Evolutionary conservation across 148 eudicot genomes (phyloP).

Genomic region (Fagopyrum homotropicum): DNA sequence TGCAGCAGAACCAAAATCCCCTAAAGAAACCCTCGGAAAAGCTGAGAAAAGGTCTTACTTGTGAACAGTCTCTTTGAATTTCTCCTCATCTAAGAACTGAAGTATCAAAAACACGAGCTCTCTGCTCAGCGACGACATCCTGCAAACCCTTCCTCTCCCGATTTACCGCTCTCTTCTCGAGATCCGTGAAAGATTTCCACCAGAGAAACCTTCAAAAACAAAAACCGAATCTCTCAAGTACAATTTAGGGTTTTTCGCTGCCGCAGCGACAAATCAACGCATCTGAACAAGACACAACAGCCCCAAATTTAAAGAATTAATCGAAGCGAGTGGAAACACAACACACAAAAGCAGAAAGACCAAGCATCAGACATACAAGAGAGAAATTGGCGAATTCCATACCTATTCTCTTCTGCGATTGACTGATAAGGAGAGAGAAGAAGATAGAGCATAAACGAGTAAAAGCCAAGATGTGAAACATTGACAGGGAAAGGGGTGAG

Average conservation of each 20-base stretch:
- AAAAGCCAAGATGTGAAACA: background rate
- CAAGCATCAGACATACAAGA: background rate
- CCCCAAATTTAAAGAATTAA: background rate
- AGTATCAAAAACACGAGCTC: slow-evolving; percentile 15
- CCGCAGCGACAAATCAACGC: background rate
- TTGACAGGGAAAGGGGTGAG: background rate
- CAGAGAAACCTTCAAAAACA: background rate
- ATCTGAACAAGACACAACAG: background rate
- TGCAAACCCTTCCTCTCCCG: slow-evolving; percentile 2
- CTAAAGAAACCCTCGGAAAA: background rate
- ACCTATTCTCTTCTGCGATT: slow-evolving; percentile 6
- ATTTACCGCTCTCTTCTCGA: background rate
- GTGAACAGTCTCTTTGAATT: slow-evolving; percentile 15
- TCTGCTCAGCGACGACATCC: slow-evolving; percentile 13
- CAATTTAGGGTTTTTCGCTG: background rate
- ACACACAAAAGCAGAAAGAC: background rate
- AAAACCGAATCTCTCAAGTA: background rate
- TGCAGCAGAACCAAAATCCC: background rate
- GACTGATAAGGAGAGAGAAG: background rate
- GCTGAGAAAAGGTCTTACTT: background rate
- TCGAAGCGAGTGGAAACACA: background rate
- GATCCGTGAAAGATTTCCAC: background rate
- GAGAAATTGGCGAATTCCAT: background rate
- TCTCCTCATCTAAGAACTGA: slow-evolving; percentile 14
- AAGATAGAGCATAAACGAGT: background rate